Base-by-base conservation (phyloP, 2,329 filamentous ascomycete genomes). In the Botrytis galanthina region DNA sequence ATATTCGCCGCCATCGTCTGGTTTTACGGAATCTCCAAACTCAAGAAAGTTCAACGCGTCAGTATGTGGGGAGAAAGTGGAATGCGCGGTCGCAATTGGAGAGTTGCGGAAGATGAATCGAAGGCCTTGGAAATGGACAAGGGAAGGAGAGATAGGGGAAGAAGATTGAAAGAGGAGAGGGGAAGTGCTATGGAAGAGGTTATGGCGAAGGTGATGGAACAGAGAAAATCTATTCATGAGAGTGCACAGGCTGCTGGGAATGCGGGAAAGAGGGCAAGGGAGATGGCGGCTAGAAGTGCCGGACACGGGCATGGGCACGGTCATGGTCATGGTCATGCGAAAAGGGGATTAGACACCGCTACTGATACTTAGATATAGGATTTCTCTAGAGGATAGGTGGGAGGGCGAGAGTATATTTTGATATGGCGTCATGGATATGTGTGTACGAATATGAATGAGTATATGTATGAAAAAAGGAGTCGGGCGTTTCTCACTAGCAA, bases 41-140 rank as follows among this genome's bases (percentile, higher is more conserved):
- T 99, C 76, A 90, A 93, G 76, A 92, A 92, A 81, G 92, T 97
- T 39, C 94, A 97, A 84, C 89, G 94, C 75, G 90, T 98, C 76
- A 93, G 92, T 80, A 97, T 98, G 94, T 95, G 80, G 79, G 79
- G 80, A 35, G 80, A 81, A 75, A 76, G 75, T 80, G 80, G 3
- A 20, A 68, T 76, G 44, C 76, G 74, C 63, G 78, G 79, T 2
- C 71, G 80, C 7, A 79, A 76, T 62, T 81, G 80, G 78, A 79
- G 79, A 61, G 75, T 77, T 63, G 78, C 77, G 63, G 78, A 79
- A 48, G 74, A 63, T 54, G 76, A 74, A n/a, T 73, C 73, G 51
- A 74, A 70, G 26, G 77, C 76, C 8, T 26, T 80, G n/a, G 78
- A 80, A 42, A 70, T 75, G 7, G 77, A 76, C 20, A 76, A 74